Evolutionary conservation across 2,329 filamentous ascomycete genomes (phyloP).

Genomic region (Teratosphaeria destructans): DNA sequence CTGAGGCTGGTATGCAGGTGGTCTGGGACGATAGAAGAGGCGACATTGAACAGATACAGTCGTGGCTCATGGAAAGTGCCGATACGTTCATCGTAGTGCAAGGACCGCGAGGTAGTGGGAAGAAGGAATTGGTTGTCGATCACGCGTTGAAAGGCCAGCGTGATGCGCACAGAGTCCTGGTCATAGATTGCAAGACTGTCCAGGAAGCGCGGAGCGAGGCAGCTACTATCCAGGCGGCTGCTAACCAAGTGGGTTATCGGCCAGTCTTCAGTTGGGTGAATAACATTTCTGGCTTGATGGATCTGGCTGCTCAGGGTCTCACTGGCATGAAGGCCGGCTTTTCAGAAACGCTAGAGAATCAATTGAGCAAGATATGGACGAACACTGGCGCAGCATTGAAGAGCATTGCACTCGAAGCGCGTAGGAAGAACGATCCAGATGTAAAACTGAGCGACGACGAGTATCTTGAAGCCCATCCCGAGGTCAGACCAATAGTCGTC

Average conservation of each 20-base stretch:
- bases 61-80: conserved; percentile 77
- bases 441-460: conserved; percentile 66
- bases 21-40: conserved; percentile 81
- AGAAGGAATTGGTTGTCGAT: conserved; percentile 76
- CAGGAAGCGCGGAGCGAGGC: conserved; percentile 84
- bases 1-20: conserved; percentile 61
- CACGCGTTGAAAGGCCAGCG: conserved; percentile 59
- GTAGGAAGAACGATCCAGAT: conserved; percentile 65
- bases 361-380: conserved; percentile 80
- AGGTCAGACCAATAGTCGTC: conserved; percentile 70
- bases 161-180: conserved; percentile 59
- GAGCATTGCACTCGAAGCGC: conserved; percentile 58
- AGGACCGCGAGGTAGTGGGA: conserved; percentile 82
- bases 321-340: conserved; percentile 92
- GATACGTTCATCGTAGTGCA: conserved; percentile 93
- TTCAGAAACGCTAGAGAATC: conserved; percentile 81
- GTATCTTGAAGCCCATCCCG: conserved; percentile 81
- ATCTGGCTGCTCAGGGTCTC: conserved; percentile 85
- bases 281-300: conserved; percentile 81
- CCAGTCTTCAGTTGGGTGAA: conserved; percentile 97
- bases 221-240: conserved; percentile 71
- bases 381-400: conserved; percentile 73
- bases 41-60: conserved; percentile 70
- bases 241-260: conserved; percentile 74
- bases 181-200: conserved; percentile 88